These are phyloP conservation scores for Fusarium longipes DNA, from an alignment of 2,329 filamentous ascomycete genomes.

Conservation along the genomic window DNA sequence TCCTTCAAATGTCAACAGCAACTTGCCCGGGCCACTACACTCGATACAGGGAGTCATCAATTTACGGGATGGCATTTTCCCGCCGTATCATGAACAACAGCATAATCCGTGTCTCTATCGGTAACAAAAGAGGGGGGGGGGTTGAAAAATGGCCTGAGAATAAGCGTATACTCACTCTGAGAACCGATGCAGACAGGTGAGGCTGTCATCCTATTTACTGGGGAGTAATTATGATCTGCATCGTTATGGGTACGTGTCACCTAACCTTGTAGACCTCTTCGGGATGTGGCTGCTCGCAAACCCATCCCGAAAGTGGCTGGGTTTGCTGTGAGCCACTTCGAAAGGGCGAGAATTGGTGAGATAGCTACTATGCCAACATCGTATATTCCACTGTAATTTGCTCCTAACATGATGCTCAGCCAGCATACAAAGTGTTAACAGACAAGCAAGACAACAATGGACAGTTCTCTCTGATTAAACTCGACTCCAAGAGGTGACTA, in stretches of 20 bases:
- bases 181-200: neutral
- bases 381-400: no score
- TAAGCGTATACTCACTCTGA: neutral
- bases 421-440: no score
- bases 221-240: slow-evolving; percentile 24
- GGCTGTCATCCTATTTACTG: neutral
- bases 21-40: neutral
- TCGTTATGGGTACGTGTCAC: neutral
- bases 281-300: neutral
- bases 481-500: no score
- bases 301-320: neutral
- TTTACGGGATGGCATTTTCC: neutral
- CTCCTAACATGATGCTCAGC: no score
- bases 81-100: no score
- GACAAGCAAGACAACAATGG: no score
- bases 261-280: neutral
- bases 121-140: no score
- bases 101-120: neutral
- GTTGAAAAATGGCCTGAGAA: neutral
- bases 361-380: no score
- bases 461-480: no score
- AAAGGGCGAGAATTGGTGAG: neutral
- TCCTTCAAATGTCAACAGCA: neutral
- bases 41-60: neutral
- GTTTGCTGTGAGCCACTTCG: neutral